phyloP scores from a whole-genome alignment of 768 basidiomycete species.

The Paxillus rubicundulus region DNA sequence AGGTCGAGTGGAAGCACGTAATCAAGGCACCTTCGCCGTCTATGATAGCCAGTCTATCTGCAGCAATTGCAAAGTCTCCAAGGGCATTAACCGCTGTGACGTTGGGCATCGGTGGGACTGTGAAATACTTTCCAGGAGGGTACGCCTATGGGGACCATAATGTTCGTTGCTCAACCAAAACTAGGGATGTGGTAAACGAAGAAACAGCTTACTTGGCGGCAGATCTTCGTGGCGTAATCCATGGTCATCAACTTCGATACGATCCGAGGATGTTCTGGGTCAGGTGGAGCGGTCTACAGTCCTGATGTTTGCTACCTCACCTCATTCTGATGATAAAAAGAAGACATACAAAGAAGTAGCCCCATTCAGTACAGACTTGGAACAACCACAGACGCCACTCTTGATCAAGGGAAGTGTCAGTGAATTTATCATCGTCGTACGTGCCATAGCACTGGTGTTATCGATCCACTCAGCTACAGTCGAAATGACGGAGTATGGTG shows the following conservation, averaged over 20 bases:
- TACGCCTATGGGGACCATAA: slow-evolving; percentile 51
- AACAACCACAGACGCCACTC: slow-evolving; percentile 87
- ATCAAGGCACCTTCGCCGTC: slow-evolving; percentile 67
- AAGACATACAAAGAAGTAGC: slow-evolving; percentile 74
- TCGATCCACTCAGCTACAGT: not conserved
- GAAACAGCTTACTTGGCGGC: slow-evolving; percentile 49
- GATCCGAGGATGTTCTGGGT: slow-evolving; percentile 67
- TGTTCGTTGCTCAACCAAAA: not conserved
- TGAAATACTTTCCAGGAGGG: slow-evolving; percentile 72
- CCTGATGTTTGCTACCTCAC: not conserved
- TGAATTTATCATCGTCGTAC: slow-evolving; percentile 64
- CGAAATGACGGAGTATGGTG: not conserved
- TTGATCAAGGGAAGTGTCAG: slow-evolving; percentile 58
- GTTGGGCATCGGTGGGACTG: slow-evolving; percentile 72
- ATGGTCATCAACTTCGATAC: slow-evolving; percentile 75
- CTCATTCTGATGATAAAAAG: not conserved
- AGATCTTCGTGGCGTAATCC: slow-evolving; percentile 69
- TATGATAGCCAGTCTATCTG: slow-evolving; percentile 82
- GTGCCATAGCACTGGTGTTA: slow-evolving; percentile 79
- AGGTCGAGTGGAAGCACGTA: not conserved
- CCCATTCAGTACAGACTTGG: slow-evolving; percentile 96
- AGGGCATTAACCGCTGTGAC: slow-evolving; percentile 78
- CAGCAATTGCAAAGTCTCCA: slow-evolving; percentile 81
- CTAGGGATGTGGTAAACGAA: not conserved
- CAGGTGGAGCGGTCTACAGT: slow-evolving; percentile 68